phyloP scores from a whole-genome alignment of 768 basidiomycete species.

The Suillus weaverae region DNA sequence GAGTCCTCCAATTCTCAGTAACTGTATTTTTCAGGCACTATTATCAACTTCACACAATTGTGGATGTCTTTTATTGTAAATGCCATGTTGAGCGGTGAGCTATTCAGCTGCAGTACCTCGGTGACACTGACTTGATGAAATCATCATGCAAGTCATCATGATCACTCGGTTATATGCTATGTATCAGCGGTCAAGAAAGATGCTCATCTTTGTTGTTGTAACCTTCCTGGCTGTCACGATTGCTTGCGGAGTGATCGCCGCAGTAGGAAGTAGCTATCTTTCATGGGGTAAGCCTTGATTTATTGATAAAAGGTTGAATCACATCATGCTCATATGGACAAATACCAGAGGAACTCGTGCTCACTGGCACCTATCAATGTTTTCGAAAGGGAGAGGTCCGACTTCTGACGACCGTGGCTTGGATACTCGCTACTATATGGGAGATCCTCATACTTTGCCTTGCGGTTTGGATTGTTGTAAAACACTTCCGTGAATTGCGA shows the following conservation, averaged over 20 bases:
- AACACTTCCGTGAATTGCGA: not conserved
- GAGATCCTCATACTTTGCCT: not conserved
- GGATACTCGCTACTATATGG: not conserved
- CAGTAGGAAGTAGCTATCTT: not conserved
- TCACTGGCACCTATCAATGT: not conserved
- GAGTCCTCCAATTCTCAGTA: not conserved
- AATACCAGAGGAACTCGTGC: not conserved
- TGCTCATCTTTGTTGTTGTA: not conserved
- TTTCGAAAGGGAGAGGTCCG: not conserved
- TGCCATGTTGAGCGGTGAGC: slow-evolving; percentile 1
- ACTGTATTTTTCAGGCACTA: not conserved
- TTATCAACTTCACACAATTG: not conserved
- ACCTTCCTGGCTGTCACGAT: not conserved
- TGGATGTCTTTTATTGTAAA: not conserved
- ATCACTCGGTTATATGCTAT: not conserved
- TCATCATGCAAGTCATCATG: not conserved
- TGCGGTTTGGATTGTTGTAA: not conserved
- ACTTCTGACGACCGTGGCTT: not conserved
- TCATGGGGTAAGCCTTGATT: not conserved
- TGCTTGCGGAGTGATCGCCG: not conserved
- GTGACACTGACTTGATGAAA: not conserved
- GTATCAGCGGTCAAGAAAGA: not conserved
- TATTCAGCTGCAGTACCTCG: not conserved
- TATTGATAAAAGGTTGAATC: not conserved
- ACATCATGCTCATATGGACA: not conserved